These are phyloP conservation scores for Neoboletus magnificus DNA, from an alignment of 768 basidiomycete species.

Conservation along the genomic window DNA sequence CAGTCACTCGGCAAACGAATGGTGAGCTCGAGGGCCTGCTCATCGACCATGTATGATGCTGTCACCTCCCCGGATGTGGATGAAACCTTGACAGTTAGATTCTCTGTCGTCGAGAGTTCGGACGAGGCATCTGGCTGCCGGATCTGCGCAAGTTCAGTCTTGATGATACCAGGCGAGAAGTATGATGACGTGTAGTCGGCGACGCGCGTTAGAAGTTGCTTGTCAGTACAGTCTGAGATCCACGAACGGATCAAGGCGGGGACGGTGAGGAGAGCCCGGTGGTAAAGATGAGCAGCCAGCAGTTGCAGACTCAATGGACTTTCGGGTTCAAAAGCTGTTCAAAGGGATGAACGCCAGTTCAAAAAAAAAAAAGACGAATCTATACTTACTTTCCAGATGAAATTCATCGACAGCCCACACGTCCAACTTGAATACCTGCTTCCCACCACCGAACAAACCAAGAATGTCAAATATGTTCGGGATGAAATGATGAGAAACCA, in stretches of 20 bases:
- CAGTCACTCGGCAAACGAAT: conserved; percentile 86
- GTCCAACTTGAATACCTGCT: conserved; percentile 75
- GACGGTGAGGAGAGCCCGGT: conserved; percentile 77
- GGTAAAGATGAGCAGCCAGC: conserved; percentile 84
- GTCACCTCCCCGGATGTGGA: conserved; percentile 74
- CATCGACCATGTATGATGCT: conserved; percentile 85
- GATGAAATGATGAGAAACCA: conserved; percentile 65
- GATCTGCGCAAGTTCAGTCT: conserved; percentile 74
- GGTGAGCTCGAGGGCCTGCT: conserved; percentile 87
- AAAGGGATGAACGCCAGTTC: background rate
- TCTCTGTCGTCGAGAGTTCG: conserved; percentile 66
- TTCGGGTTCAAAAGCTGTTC: conserved; percentile 56
- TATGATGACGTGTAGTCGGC: conserved; percentile 74
- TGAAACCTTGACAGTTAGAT: conserved; percentile 75
- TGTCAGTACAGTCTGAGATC: conserved; percentile 86
- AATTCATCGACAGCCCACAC: conserved; percentile 85
- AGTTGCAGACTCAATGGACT: conserved; percentile 53
- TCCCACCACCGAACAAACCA: conserved; percentile 59
- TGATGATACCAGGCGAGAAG: conserved; percentile 89
- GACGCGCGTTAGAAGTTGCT: conserved; percentile 75
- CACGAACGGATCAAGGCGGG: conserved; percentile 85
- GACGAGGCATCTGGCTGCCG: conserved; percentile 49
- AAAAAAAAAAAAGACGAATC: background rate
- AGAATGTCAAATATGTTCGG: conserved; percentile 69
- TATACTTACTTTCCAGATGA: conserved; percentile 61